phyloP scores from a whole-genome alignment of 2,329 filamentous ascomycete genomes.

The Colletotrichum nymphaeae region DNA sequence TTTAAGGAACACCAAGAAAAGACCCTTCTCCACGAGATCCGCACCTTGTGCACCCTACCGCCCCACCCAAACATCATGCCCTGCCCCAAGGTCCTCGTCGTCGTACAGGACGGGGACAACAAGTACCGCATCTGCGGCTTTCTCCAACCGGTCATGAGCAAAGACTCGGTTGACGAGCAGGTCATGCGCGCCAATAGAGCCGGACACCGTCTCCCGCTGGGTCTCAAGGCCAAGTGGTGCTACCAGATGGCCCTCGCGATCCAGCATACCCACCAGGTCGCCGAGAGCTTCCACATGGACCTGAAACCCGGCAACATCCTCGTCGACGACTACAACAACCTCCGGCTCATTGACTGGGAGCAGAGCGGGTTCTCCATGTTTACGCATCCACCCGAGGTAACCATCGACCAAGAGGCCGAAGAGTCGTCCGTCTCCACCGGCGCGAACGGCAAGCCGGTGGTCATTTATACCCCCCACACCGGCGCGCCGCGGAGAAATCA shows the following conservation, averaged over 20 bases:
- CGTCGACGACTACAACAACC: conserved; percentile 34
- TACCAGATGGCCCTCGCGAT: conserved; percentile 39
- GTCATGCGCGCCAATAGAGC: conserved; percentile 33
- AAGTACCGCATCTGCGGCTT: conserved; percentile 35
- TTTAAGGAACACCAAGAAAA: conserved; percentile 27
- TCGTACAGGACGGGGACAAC: conserved; percentile 9
- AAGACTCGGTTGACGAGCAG: conserved; percentile 32
- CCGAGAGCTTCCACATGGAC: conserved; percentile 43
- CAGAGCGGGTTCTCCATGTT: conserved; percentile 40
- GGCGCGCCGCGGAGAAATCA: conserved; percentile 34
- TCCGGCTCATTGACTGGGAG: conserved; percentile 42
- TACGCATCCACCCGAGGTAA: conserved; percentile 36
- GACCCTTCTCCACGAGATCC: conserved; percentile 37
- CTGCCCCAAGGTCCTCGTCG: conserved; percentile 28
- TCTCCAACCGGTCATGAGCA: conserved; percentile 32
- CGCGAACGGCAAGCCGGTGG: not conserved
- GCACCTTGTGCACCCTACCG: conserved; percentile 30
- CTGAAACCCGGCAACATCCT: conserved; percentile 45
- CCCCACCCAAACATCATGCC: conserved; percentile 39
- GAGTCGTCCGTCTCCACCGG: not conserved
- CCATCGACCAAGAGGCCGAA: conserved; percentile 32
- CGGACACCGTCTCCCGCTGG: conserved; percentile 28
- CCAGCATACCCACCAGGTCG: conserved; percentile 37
- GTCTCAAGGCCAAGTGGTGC: conserved; percentile 39
- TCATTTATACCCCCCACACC: conserved; percentile 34